Evolutionary conservation across 1,139 yeast genomes (phyloP), one percentile per base, ranked within the genome.

Genomic region (Hyphopichia buzzinii): DNA sequence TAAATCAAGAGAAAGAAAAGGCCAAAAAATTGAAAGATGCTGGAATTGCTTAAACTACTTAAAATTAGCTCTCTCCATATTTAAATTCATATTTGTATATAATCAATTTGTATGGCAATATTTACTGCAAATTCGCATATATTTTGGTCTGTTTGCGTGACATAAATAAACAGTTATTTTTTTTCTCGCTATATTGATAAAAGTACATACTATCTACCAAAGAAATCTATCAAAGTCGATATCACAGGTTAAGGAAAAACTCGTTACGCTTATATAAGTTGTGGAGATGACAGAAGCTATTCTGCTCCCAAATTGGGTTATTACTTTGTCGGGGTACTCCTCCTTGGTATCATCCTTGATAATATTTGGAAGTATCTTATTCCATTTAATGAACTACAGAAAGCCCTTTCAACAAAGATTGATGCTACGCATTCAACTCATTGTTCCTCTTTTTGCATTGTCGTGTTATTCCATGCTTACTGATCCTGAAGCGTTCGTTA

Each of bases 381-480:
- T 67, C 28, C 77, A 72, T 40, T 55, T 71, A 15, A 38, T 49
- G 23, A 89, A 90, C 62, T 92, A 92, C 59, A 64, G 97, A 34
- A 87, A 86, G 50, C 97, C 97, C 0, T 74, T 77, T 52, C 95
- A 88, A 48, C 99, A 92, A 58, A 67, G 97, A 36, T 67, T 89
- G 30, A 81, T 87, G 57, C 81, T 90, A 3, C 70, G 99, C 28
- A 92, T 92, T 34, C 84, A 84, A 48, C 30, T 84, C 72, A 70
- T 79, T 44, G 77, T 77, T n/a, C 83, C 83, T 4, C 45, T 77
- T 14, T 77, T 77, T 59, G 77, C 81, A 4, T 40, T 74, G 6
- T 64, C 79, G 14, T 77, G 84, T 70, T 64, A 79, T 56, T 50
- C 64, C 13, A 64, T 77, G 70, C 56, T 84, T 36, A 55, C 73